A percentile compares a stretch with the other conserved stretches of the same genome.
Evolutionary conservation across 306 rosid species (phyloP).

Genomic region (Urtica urens): DNA sequence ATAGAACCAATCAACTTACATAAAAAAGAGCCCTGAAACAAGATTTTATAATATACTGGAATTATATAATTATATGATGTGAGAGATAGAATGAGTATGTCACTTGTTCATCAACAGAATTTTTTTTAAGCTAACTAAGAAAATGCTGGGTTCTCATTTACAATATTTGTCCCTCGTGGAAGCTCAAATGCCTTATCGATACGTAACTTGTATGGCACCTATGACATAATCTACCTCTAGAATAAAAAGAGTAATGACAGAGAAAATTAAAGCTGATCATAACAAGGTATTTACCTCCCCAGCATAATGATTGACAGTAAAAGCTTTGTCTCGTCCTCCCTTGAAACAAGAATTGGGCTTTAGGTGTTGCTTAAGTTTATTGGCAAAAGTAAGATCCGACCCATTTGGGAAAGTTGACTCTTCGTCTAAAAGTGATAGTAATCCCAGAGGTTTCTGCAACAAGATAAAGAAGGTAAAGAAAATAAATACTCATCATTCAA

Average conservation of each 20-base stretch:
- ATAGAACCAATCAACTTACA: slow-evolving; percentile 29
- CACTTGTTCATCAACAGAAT: too few species aligned
- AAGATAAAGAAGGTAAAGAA: slow-evolving; percentile 14
- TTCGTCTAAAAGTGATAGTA: slow-evolving; percentile 83
- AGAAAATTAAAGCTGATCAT: slow-evolving; percentile 10
- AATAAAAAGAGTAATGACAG: slow-evolving; percentile 4
- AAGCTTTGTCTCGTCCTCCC: slow-evolving; percentile 86
- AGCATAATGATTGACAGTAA: slow-evolving; percentile 82
- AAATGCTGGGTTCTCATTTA: background rate
- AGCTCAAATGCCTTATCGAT: background rate
- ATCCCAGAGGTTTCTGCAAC: slow-evolving; percentile 93
- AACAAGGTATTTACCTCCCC: slow-evolving; percentile 75
- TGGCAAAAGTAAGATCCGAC: slow-evolving; percentile 79
- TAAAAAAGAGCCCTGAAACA: slow-evolving; percentile 19
- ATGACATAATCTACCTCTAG: too few species aligned
- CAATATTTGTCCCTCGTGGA: background rate
- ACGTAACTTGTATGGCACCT: too few species aligned
- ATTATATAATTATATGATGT: too few species aligned
- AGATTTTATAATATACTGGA: too few species aligned
- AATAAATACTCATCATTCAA: too few species aligned
- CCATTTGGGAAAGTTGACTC: slow-evolving; percentile 99
- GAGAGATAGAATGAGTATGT: too few species aligned
- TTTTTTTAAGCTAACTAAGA: too few species aligned
- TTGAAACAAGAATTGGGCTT: slow-evolving; percentile 63
- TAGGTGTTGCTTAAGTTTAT: slow-evolving; percentile 94